Conservation (phyloP, 208 protist species). For the Wallacemonas sp. region DNA sequence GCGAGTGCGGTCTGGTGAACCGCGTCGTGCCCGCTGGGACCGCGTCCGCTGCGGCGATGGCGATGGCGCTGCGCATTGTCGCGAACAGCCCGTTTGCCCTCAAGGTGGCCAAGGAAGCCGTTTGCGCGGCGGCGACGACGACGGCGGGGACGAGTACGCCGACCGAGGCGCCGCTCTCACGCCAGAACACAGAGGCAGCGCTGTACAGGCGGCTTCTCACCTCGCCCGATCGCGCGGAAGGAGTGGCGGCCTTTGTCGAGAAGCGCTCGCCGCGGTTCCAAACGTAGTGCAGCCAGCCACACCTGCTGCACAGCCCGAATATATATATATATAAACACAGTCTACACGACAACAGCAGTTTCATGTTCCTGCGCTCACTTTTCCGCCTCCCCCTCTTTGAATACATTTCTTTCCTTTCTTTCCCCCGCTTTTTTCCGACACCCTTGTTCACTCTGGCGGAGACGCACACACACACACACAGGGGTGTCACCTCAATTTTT, state of each 20-base stretch:
- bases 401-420: neutral
- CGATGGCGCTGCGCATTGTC: slow-evolving; percentile 52
- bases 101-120: slow-evolving; percentile 80
- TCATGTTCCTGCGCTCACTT: no score
- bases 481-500: neutral
- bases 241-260: slow-evolving; percentile 90
- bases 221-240: slow-evolving; percentile 89
- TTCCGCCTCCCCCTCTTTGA: neutral
- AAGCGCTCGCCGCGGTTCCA: slow-evolving; percentile 77
- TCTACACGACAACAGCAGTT: neutral
- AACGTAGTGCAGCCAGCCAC: neutral
- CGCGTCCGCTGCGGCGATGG: slow-evolving; percentile 31
- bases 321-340: neutral
- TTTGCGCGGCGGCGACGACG: slow-evolving; percentile 60
- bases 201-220: slow-evolving; percentile 87
- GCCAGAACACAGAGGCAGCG: no score
- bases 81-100: slow-evolving; percentile 86
- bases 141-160: no score
- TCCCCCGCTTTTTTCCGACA: neutral
- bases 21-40: slow-evolving; percentile 47
- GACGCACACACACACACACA: neutral
- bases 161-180: no score
- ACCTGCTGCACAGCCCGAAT: no score
- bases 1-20: slow-evolving; percentile 78
- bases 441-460: neutral